Evolutionary conservation across 306 rosid species (phyloP), one percentile per base, ranked within the genome.

Genomic region (Sindora glabra): DNA sequence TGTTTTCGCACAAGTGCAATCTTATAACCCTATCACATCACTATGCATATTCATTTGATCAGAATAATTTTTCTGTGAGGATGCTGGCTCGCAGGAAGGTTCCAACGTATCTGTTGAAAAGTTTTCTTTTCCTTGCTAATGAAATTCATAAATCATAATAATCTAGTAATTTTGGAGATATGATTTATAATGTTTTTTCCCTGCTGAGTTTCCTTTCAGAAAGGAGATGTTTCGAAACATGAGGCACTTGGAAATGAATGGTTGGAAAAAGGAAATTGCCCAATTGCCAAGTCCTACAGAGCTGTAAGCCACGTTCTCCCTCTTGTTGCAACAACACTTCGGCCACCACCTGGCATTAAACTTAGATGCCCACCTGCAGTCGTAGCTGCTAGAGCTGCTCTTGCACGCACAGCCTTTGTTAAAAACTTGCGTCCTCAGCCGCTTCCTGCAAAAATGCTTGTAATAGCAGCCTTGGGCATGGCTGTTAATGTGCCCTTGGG

Each of bases 381-480:
- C 40, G 87, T 89, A 68, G 89, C 91, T 16, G 96, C 96, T 9
- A 79, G 96, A 73, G 96, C 96, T 9, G 85, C 96, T 70, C 95
- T 89, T 7, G 85, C 95, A 16, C 86, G 87, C 27, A 89, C 96
- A 0, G 76, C 89, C 21, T 64, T 86, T 14, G 91, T 86, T 8
- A 89, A 86, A 71, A 83, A 78, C 71, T 48, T 89, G 73, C 91
- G 90, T 3, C 96, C 95, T 6, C 96, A 86, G 70, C 95, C 95
- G 25, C 89, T 86, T 62, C 95, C 95, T 67, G 76, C 78, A 23
- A 89, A 89, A 81, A 69, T 89, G 87, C 85, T 89, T n/a, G 89
- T 59, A 22, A 83, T 86, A 68, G 95, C 91, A 3, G 95, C 86
- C 16, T 40, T 89, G 47, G 95, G 90, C 48, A 89, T 89, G 96